These are phyloP conservation scores for Cladobotryum protrusum DNA, from an alignment of 2,329 filamentous ascomycete species.

Conservation along the genomic window DNA sequence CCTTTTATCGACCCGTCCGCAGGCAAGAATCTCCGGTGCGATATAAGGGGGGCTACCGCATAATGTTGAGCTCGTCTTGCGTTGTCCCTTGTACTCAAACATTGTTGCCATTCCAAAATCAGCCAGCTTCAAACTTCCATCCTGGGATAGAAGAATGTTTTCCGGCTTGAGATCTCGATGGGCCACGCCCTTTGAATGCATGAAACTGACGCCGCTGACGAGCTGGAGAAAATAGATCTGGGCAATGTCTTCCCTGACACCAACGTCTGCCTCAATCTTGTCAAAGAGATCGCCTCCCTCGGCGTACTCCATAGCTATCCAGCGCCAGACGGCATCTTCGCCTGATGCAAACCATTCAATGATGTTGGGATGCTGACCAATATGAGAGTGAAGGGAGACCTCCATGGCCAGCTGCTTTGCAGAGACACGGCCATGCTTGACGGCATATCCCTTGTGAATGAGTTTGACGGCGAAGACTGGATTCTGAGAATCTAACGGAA, in stretches of 20 bases:
- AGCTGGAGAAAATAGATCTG: slow-evolving; percentile 95
- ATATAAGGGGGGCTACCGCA: slow-evolving; percentile 97
- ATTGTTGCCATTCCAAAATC: slow-evolving; percentile 95
- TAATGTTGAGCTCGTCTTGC: slow-evolving; percentile 78
- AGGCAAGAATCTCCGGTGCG: slow-evolving; percentile 78
- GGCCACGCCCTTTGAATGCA: slow-evolving; percentile 92
- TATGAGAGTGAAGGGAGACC: slow-evolving; percentile 79
- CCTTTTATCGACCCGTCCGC: slow-evolving; percentile 40
- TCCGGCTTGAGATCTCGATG: slow-evolving; percentile 92
- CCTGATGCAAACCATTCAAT: slow-evolving; percentile 88
- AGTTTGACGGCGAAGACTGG: slow-evolving; percentile 97
- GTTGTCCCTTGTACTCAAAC: slow-evolving; percentile 80
- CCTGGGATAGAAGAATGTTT: slow-evolving; percentile 82
- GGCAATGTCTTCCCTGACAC: slow-evolving; percentile 88
- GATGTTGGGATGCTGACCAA: slow-evolving; percentile 86
- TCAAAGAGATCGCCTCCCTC: slow-evolving; percentile 96
- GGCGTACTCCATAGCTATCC: slow-evolving; percentile 97
- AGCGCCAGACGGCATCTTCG: slow-evolving; percentile 81
- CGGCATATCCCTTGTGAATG: slow-evolving; percentile 94
- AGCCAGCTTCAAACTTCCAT: slow-evolving; percentile 85
- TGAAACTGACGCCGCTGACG: slow-evolving; percentile 82
- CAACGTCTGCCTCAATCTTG: slow-evolving; percentile 97
- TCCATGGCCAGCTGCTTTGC: slow-evolving; percentile 89
- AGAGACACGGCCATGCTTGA: slow-evolving; percentile 80
- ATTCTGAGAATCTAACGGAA: slow-evolving; percentile 58